Percentiles rank a stretch among this genome's conserved stretches.
phyloP scores from a whole-genome alignment of 257 asterid genomes.

The Ehretia macrophylla region DNA sequence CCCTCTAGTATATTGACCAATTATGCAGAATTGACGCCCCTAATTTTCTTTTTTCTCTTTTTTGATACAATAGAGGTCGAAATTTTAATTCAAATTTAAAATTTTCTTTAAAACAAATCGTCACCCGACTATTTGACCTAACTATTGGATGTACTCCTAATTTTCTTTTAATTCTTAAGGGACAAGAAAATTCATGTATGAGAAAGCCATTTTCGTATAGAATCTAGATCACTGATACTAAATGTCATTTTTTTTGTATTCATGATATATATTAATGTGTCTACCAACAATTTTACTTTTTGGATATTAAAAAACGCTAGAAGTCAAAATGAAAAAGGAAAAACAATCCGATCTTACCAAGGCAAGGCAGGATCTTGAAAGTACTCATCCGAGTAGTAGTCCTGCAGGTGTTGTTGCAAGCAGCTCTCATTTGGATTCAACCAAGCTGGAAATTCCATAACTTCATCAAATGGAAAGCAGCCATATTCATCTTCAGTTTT shows the following conservation, averaged over 20 bases:
- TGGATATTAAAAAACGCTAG: background rate
- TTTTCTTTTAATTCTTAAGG: no score
- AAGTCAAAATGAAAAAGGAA: background rate
- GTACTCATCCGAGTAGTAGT: constrained; percentile 52
- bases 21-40: background rate
- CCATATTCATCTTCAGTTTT: constrained; percentile 28
- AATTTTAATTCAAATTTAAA: no score
- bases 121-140: no score
- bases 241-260: no score
- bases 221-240: no score
- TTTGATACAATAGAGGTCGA: no score
- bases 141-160: no score
- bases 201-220: no score
- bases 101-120: no score
- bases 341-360: constrained; percentile 41
- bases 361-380: constrained; percentile 81
- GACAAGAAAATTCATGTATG: no score
- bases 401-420: constrained; percentile 45
- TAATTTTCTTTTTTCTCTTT: no score
- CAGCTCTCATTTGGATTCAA: constrained; percentile 57
- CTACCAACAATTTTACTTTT: background rate
- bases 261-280: background rate
- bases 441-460: constrained; percentile 88
- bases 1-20: background rate
- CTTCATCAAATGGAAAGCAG: constrained; percentile 61